Base-by-base conservation (phyloP, 2,329 filamentous ascomycete genomes). In the Sporothrix dimorphospora region DNA sequence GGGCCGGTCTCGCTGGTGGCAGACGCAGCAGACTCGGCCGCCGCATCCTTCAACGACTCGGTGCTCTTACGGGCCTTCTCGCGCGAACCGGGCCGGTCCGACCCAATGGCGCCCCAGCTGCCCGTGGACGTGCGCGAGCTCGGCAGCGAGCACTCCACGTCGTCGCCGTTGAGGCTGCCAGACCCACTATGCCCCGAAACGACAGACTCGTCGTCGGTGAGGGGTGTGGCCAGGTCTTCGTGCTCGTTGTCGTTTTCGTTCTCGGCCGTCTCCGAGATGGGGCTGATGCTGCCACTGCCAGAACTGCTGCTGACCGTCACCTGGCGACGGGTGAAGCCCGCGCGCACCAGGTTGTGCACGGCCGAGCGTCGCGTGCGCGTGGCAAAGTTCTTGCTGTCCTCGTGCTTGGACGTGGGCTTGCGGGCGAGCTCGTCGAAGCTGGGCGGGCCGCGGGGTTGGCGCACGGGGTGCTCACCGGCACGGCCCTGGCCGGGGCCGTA, bases 321-420 rank as follows among this genome's bases (percentile, higher is more conserved):
- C 87, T 92, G 85, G 88, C 95, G 93, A 73, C 96, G 92, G 79
- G 94, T 93, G 75, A 96, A 88, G 19, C 95, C 94, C 70, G 95
- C 95, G 75, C 93, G 92, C 74, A 98, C 93, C 67, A 99, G 88
- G 79, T 94, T 98, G 84, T 94, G 91, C 59, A 99, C 90, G 34
- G 96, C 96, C 77, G 92, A 94, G 75, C 95, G 94, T 73, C 96
- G 94, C 78, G 97, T 94, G 74, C 96, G 94, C 71, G 94, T 90
- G 12, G 92, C 92, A 82, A 99, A 99, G 85, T 99, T 99, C 89
- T 98, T 91, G 89, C 95, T 98, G 30, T 95, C 96, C 81, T 98
- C 95, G 75, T 95, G 89, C 83, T 94, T 97, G 76, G 93, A 91
- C 9, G 95, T 98, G 1, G 96, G 96, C 83, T 94, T 96, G 24